Evolutionary conservation across 495 filamentous ascomycete species (phyloP).

Genomic region (Xylaria sp.): DNA sequence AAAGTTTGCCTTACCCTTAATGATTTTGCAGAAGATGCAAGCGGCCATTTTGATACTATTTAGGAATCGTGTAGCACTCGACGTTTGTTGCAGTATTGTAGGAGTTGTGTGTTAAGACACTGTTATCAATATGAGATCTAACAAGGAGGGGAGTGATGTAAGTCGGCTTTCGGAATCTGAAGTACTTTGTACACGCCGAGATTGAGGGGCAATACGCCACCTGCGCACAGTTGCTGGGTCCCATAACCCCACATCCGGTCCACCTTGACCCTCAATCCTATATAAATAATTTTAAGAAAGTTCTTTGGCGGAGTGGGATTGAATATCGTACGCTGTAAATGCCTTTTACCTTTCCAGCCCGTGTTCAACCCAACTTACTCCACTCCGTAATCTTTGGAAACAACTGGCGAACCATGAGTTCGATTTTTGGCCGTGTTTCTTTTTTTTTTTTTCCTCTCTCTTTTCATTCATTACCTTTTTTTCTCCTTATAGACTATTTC

Average conservation of each 20-base stretch:
- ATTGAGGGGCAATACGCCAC: background rate
- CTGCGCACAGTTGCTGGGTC: background rate
- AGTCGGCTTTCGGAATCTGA: slow-evolving; percentile 10
- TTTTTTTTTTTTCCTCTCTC: slow-evolving; percentile 8
- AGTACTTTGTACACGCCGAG: slow-evolving; percentile 4
- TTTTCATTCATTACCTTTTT: background rate
- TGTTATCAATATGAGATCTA: background rate
- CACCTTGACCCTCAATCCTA: background rate
- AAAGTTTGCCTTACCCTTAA: slow-evolving; percentile 71
- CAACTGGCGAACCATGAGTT: slow-evolving; percentile 21
- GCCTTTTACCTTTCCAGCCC: slow-evolving; percentile 31
- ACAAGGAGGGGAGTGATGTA: slow-evolving; percentile 13
- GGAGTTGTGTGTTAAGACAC: background rate
- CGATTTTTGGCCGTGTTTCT: slow-evolving; percentile 27
- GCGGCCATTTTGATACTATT: slow-evolving; percentile 51
- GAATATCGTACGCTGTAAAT: slow-evolving; percentile 30
- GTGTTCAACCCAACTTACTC: slow-evolving; percentile 31
- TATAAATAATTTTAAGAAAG: slow-evolving; percentile 3
- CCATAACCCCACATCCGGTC: background rate
- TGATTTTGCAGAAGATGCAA: slow-evolving; percentile 98
- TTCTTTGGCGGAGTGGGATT: slow-evolving; percentile 24
- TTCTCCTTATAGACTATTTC: background rate
- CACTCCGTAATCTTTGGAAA: slow-evolving; percentile 33
- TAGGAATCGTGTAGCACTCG: background rate
- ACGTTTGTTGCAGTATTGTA: background rate